These are phyloP conservation scores for Malassezia cuniculi DNA, from an alignment of 1,284 basidiomycete genomes.

Conservation along the genomic window DNA sequence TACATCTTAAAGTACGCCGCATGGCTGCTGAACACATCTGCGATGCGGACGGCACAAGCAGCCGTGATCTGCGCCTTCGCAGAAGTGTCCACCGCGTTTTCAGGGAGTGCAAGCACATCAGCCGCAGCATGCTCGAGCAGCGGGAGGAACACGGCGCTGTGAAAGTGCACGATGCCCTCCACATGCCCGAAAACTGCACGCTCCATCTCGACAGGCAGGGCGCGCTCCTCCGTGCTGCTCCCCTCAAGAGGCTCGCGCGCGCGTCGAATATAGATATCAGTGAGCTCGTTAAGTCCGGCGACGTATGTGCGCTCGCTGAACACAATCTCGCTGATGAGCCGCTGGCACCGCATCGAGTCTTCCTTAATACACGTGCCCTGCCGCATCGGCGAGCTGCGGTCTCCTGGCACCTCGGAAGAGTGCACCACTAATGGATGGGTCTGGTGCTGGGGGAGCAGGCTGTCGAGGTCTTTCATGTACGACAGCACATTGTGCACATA, in stretches of 20 bases:
- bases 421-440: too few relatives aligned
- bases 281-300: constrained; percentile 75
- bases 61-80: constrained; percentile 58
- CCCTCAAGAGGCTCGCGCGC: constrained; percentile 55
- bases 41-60: constrained; percentile 65
- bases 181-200: constrained; percentile 85
- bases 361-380: constrained; percentile 32
- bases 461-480: constrained; percentile 86
- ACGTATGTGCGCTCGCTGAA: constrained; percentile 93
- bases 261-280: constrained; percentile 87
- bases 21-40: constrained; percentile 59
- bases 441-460: constrained; percentile 49
- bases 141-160: constrained; percentile 78
- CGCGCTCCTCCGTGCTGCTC: constrained; percentile 52
- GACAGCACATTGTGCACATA: constrained; percentile 56
- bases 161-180: constrained; percentile 80
- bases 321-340: constrained; percentile 45
- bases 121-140: constrained; percentile 59
- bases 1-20: constrained; percentile 43
- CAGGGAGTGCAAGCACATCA: constrained; percentile 13
- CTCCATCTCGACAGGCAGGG: constrained; percentile 71
- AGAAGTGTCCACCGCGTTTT: constrained; percentile 38
- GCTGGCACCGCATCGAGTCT: constrained; percentile 37
- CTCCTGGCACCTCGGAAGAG: constrained; percentile 6
- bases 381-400: neutral